These are phyloP conservation scores for Agarophyton chilense DNA, from an alignment of 23 red algal genomes.

Conservation along the genomic window DNA sequence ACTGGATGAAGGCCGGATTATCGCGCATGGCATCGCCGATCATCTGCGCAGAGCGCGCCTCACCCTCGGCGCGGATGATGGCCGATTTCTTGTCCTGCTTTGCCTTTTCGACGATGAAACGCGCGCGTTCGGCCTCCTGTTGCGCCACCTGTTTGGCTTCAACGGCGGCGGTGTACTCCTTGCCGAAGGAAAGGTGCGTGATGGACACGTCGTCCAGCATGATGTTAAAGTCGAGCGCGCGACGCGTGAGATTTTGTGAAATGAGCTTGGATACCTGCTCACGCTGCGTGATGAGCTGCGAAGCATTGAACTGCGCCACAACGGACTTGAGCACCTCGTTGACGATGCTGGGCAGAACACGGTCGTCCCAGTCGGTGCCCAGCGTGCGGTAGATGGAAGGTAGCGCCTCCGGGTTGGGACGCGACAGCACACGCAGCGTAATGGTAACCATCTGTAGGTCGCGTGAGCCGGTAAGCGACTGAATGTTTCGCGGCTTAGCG, in stretches of 20 bases:
- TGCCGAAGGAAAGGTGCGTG: slow-evolving; percentile 98
- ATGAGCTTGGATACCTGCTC: slow-evolving; percentile 94
- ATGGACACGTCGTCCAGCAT: slow-evolving; percentile 97
- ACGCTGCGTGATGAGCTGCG: slow-evolving; percentile 95
- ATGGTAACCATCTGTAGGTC: slow-evolving; percentile 99
- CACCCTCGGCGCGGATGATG: slow-evolving; percentile 95
- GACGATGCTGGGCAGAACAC: slow-evolving; percentile 96
- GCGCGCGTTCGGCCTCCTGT: slow-evolving; percentile 97
- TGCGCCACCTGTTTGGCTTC: slow-evolving; percentile 99
- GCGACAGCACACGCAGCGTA: slow-evolving; percentile 88
- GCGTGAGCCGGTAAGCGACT: slow-evolving; percentile 91
- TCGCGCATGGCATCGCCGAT: slow-evolving; percentile 85
- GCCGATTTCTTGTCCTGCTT: slow-evolving; percentile 94
- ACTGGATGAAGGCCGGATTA: slow-evolving; percentile 89
- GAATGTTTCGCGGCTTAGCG: slow-evolving; percentile 86
- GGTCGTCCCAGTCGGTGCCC: slow-evolving; percentile 97
- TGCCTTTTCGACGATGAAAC: slow-evolving; percentile 95
- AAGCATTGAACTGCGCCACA: slow-evolving; percentile 97
- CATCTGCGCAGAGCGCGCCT: slow-evolving; percentile 85
- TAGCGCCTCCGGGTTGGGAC: slow-evolving; percentile 74
- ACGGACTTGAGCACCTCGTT: slow-evolving; percentile 99
- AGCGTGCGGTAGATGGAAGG: slow-evolving; percentile 90
- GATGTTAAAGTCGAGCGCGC: slow-evolving; percentile 94
- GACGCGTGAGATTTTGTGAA: slow-evolving; percentile 79
- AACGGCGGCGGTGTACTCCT: slow-evolving; percentile 96